Percentiles rank a stretch among this genome's conserved stretches.
phyloP scores from a whole-genome alignment of 805 yeast species.

The Barnettozyma sucrosica region DNA sequence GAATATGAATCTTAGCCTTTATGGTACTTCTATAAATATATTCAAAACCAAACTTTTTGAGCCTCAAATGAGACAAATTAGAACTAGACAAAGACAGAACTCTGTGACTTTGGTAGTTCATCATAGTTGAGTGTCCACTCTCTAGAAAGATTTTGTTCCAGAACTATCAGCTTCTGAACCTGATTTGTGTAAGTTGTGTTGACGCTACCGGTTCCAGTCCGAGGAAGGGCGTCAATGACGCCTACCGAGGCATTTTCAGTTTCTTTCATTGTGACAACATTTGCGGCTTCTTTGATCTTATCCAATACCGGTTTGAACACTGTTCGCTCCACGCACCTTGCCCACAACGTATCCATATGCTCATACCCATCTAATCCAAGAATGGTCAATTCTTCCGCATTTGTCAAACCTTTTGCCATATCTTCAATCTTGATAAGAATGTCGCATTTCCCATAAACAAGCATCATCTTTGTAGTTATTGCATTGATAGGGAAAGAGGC shows the following conservation, averaged over 20 bases:
- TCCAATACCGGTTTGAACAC: slow-evolving; percentile 43
- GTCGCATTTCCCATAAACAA: slow-evolving; percentile 67
- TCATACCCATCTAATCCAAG: slow-evolving; percentile 56
- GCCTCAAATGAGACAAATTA: no score
- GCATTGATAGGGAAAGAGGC: slow-evolving; percentile 52
- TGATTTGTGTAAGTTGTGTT: neutral
- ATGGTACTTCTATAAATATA: neutral
- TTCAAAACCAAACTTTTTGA: no score
- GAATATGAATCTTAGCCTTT: neutral
- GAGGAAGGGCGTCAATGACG: neutral
- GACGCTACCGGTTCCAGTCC: neutral
- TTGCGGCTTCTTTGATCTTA: slow-evolving; percentile 34
- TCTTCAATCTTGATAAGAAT: slow-evolving; percentile 65
- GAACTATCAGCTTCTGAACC: neutral
- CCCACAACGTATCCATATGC: slow-evolving; percentile 82
- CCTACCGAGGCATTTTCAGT: neutral
- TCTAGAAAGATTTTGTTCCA: neutral
- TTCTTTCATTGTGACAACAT: neutral
- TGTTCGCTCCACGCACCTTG: slow-evolving; percentile 42
- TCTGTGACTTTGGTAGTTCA: slow-evolving; percentile 2
- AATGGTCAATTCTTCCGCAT: slow-evolving; percentile 23
- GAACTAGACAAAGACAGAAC: slow-evolving; percentile 11
- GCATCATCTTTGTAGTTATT: slow-evolving; percentile 52
- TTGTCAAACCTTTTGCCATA: slow-evolving; percentile 51
- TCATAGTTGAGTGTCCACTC: neutral